Evolutionary conservation across 257 asterid genomes (phyloP), one percentile per base, ranked within the genome.

Genomic region (Petunia axillaris): DNA sequence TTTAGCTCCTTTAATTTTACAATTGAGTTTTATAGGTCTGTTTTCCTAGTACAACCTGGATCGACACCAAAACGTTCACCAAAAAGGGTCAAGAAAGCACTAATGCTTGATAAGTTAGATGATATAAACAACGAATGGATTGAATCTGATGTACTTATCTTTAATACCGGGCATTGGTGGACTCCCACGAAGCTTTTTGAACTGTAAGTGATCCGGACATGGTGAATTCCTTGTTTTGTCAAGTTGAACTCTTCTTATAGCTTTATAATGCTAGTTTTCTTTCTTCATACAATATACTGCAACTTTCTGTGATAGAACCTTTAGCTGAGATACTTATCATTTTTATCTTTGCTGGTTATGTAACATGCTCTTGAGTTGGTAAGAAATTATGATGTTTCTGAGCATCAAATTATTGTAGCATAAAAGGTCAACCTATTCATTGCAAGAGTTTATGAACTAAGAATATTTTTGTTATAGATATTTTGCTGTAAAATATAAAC

Each of bases 131-230:
- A 82, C 25, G 97, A 95, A 77, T 95, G 98, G 99, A 77, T 90
- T 79, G 90, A 92, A 85, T 89, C 98, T 35, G 99, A 95, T 85
- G 52, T 95, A 84, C 92, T 93, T 63, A 67, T 95, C 81, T 95
- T 95, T 60, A 95, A 95, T 84, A 88, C 98, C 0, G 98, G 99
- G 2, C 99, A 95, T 76, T 95, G 98, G 99, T 95, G 99, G 99
- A 93, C 90, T 1, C 89, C 91, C 2, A 84, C 90, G 1, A 95
- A 95, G 79, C 97, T 95, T 67, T 95, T 88, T 81, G 91, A 95
- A 70, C 86, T 92, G 99, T 95, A 85, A 91, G 97, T 84, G 55
- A 68, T 79, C 55, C 71, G 36, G 4, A 8, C 80, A 81, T 73
- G 68, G 25, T 65, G 64, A 73, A 11, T 67, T 77, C 63, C 38